These are phyloP conservation scores for Nephelium lappaceum DNA, from an alignment of 345 rosid genomes.

Conservation along the genomic window DNA sequence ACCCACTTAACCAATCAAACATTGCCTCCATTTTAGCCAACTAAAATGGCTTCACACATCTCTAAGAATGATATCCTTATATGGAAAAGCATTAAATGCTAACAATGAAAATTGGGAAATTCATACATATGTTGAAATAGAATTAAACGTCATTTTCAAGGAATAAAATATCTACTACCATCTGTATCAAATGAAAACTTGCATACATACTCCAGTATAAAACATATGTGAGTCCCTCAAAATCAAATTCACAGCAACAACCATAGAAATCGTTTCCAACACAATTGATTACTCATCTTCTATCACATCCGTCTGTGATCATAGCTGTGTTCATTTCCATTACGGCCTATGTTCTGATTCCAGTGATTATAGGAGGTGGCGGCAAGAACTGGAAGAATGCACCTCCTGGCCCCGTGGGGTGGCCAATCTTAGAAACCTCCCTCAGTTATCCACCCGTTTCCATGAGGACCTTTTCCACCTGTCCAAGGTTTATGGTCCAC, in stretches of 20 bases:
- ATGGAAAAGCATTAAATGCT: too few relatives aligned
- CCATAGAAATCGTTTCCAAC: neutral
- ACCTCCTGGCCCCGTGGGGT: slow-evolving; percentile 27
- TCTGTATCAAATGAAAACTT: too few relatives aligned
- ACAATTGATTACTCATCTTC: neutral
- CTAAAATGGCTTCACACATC: too few relatives aligned
- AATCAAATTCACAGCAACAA: neutral
- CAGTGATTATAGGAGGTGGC: slow-evolving; percentile 8
- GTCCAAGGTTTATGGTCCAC: slow-evolving; percentile 8
- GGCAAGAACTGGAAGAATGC: slow-evolving; percentile 23
- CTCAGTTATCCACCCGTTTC: neutral
- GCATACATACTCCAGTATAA: too few relatives aligned
- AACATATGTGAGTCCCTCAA: neutral
- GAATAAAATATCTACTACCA: too few relatives aligned
- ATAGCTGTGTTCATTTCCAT: neutral
- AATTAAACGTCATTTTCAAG: too few relatives aligned
- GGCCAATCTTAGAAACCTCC: slow-evolving; percentile 26
- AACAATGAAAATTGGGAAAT: too few relatives aligned
- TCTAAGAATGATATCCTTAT: too few relatives aligned
- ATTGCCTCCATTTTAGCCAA: too few relatives aligned
- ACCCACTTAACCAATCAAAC: too few relatives aligned
- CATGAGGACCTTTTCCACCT: slow-evolving; percentile 23
- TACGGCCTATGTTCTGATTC: slow-evolving; percentile 21
- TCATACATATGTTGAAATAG: too few relatives aligned
- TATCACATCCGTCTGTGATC: neutral